phyloP scores from a whole-genome alignment of 2,329 filamentous ascomycete species.

The Curvularia lunata region DNA sequence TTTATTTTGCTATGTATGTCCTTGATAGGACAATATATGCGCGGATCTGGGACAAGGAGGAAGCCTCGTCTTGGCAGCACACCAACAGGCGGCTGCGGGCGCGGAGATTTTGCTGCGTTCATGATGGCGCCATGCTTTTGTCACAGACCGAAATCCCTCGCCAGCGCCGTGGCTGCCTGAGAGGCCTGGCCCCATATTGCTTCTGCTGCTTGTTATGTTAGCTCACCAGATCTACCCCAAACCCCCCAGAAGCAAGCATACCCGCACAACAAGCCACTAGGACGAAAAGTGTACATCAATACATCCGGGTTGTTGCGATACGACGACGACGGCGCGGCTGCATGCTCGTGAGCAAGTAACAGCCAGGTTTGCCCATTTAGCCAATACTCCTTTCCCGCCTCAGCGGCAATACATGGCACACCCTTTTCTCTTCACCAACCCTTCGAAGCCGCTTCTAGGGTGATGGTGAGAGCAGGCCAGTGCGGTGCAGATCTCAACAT shows the following conservation, averaged over 20 bases:
- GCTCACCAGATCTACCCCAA: conserved; percentile 1
- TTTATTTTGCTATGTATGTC: not conserved
- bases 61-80: conserved; percentile 21
- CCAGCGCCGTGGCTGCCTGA: conserved; percentile 11
- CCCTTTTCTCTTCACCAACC: not conserved
- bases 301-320: conserved; percentile 1
- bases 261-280: conserved; percentile 4
- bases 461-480: conserved; percentile 8
- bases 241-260: conserved; percentile 4
- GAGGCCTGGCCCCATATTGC: not conserved
- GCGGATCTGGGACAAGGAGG: conserved; percentile 3
- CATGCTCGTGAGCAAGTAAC: conserved; percentile 3
- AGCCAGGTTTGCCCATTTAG: conserved; percentile 13
- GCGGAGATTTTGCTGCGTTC: conserved; percentile 8
- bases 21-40: not conserved
- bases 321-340: not conserved
- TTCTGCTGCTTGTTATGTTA: conserved; percentile 3
- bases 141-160: not conserved
- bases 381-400: conserved; percentile 14
- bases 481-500: conserved; percentile 15
- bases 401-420: not conserved
- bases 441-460: not conserved
- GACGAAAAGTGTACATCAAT: conserved; percentile 13
- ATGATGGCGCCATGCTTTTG: conserved; percentile 6
- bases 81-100: conserved; percentile 3